These are phyloP conservation scores for Fusarium pseudoanthophilum DNA, from an alignment of 2,329 filamentous ascomycete species.

Conservation along the genomic window DNA sequence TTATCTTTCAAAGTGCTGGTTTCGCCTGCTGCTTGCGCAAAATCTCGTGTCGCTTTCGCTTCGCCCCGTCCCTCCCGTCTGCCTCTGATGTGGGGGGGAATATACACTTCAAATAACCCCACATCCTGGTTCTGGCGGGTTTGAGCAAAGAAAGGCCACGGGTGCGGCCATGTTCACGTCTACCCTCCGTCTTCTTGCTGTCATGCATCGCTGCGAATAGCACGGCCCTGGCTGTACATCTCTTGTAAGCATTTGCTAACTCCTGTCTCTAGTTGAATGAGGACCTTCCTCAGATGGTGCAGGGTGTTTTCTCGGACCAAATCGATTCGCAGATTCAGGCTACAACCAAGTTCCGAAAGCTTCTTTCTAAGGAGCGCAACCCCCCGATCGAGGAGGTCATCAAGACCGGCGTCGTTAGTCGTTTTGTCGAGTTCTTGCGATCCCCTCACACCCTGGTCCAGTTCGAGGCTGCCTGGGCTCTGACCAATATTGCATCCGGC, in stretches of 20 bases:
- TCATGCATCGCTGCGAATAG: neutral
- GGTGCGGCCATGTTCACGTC: constrained; percentile 14
- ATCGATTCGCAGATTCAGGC: constrained; percentile 98
- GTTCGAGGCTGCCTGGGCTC: constrained; percentile 98
- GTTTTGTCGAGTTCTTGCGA: constrained; percentile 97
- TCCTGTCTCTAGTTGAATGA: constrained; percentile 79
- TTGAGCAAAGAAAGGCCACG: constrained; percentile 22
- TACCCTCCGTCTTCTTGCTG: constrained; percentile 12
- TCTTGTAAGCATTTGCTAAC: constrained; percentile 33
- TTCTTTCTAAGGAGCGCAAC: constrained; percentile 98
- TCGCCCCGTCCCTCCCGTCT: constrained; percentile 35
- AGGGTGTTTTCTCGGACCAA: constrained; percentile 97
- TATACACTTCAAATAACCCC: constrained; percentile 46
- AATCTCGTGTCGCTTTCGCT: constrained; percentile 17
- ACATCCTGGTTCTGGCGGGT: constrained; percentile 43
- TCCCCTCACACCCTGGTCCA: constrained; percentile 98
- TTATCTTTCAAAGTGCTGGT: neutral
- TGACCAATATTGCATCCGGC: constrained; percentile 99
- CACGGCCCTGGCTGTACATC: neutral
- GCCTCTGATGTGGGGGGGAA: constrained; percentile 49
- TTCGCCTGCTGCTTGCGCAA: constrained; percentile 9
- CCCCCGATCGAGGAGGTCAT: constrained; percentile 99
- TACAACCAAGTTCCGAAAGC: constrained; percentile 98
- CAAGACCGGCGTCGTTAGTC: constrained; percentile 96
- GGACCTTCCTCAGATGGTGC: constrained; percentile 97